Percentiles rank a stretch among this genome's conserved stretches.
Conservation (phyloP, 495 filamentous ascomycete species). For the Venustampulla echinocandica region DNA sequence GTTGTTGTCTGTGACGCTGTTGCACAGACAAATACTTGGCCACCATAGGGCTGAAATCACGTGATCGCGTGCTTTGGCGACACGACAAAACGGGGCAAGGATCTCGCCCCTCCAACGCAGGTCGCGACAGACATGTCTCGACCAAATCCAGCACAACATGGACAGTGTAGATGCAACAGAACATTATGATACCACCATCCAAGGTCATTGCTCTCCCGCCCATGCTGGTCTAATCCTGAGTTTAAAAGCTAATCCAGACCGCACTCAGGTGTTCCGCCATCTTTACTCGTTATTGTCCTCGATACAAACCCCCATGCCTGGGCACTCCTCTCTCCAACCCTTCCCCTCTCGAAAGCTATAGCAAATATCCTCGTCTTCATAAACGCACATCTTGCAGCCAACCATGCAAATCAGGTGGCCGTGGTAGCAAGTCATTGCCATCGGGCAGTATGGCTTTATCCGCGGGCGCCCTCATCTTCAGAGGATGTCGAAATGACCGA, state of each 20-base stretch:
- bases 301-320: conserved; percentile 96
- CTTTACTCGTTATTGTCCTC: conserved; percentile 82
- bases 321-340: conserved; percentile 63
- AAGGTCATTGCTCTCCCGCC: conserved; percentile 23
- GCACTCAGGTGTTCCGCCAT: conserved; percentile 58
- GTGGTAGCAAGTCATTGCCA: conserved; percentile 85
- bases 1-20: too few relatives aligned
- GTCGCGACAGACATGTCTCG: too few relatives aligned
- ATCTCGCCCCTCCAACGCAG: background rate
- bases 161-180: conserved; percentile 84
- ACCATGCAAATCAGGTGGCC: conserved; percentile 84
- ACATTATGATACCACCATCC: conserved; percentile 58
- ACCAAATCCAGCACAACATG: conserved; percentile 64
- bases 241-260: conserved; percentile 7
- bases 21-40: too few relatives aligned
- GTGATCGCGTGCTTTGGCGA: background rate
- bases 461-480: conserved; percentile 30
- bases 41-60: background rate
- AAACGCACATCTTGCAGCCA: conserved; percentile 89
- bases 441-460: conserved; percentile 83
- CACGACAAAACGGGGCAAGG: background rate
- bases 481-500: conserved; percentile 41
- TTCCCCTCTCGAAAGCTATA: conserved; percentile 77
- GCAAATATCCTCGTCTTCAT: conserved; percentile 92
- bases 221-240: background rate